Conservation (phyloP, 106 monocot species). For the Dactylorhiza incarnata region DNA sequence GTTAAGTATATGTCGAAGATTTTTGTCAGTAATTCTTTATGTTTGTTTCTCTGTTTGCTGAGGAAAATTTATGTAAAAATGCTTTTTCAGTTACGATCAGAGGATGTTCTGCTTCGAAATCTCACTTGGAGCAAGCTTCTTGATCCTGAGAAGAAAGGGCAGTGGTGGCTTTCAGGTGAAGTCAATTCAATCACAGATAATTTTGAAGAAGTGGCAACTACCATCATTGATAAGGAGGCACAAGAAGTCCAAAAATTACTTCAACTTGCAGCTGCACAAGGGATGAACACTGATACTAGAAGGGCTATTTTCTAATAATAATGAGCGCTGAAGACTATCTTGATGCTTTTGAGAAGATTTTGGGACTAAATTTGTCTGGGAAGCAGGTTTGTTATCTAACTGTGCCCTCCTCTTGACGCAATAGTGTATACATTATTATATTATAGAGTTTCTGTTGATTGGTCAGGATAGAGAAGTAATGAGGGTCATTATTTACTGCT, state of each 20-base stretch:
- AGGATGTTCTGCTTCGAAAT: constrained; percentile 66
- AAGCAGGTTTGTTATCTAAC: constrained; percentile 55
- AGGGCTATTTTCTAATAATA: constrained; percentile 89
- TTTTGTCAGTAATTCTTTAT: not conserved
- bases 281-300: constrained; percentile 90
- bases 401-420: not conserved
- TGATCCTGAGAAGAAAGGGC: constrained; percentile 89
- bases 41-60: not conserved
- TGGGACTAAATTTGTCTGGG: constrained; percentile 71
- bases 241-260: constrained; percentile 68
- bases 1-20: not conserved
- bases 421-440: not conserved
- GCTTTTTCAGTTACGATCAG: constrained; percentile 57
- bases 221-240: constrained; percentile 44
- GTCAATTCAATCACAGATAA: constrained; percentile 22
- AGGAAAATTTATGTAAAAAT: not conserved
- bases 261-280: constrained; percentile 75
- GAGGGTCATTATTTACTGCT: constrained; percentile 89
- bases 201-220: constrained; percentile 48
- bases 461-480: constrained; percentile 87
- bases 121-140: constrained; percentile 83
- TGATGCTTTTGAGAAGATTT: constrained; percentile 94
- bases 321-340: constrained; percentile 95
- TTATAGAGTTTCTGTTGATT: not conserved
- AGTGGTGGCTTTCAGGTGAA: constrained; percentile 90